Base-by-base conservation (phyloP, 495 filamentous ascomycete species). In the Xylaria sp. region DNA sequence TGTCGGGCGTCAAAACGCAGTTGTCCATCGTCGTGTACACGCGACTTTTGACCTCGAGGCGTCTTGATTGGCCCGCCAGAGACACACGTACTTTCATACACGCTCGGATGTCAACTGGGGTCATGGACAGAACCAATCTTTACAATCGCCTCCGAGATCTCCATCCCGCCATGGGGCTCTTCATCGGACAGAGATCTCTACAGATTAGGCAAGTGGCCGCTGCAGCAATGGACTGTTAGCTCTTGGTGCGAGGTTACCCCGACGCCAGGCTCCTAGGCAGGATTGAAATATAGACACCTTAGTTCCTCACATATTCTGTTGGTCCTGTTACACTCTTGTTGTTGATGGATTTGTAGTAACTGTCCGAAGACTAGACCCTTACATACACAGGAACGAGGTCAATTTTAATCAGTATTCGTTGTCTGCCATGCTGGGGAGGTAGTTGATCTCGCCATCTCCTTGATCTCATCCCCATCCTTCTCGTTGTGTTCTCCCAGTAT, bases 401-500 rank as follows among this genome's bases (percentile, higher is more conserved):
- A 15, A 24, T 19, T 29, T 12, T 68, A 21, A 31, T 58, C n/a
- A 43, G 46, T 44, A 46, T 31, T 35, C 43, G 37, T n/a, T 55
- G 37, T 68, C 26, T 68, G 66, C 8, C 52, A 68, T 68, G 66
- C 66, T 59, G 66, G 66, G 53, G 55, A 68, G 53, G 40, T 68
- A 48, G 66, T 9, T 48, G 29, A 61, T 61, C 53, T 59, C 29
- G 41, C 35, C 40, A 24, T 46, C 53, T 68, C 37, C 41, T 64
- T 70, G 55, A 26, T 66, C 40, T 58, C 41, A 33, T 68, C 37
- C 21, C 50, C 15, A 58, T 29, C 37, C 55, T 29, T 41, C 40
- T 41, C 26, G 33, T 46, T 12, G 37, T 24, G 52, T 40, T 48
- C 53, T 68, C 37, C 52, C 68, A 69, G 71, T 41, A 77, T 75